Conservation (phyloP, 2,329 filamentous ascomycete species). For the Truncatella angustata region DNA sequence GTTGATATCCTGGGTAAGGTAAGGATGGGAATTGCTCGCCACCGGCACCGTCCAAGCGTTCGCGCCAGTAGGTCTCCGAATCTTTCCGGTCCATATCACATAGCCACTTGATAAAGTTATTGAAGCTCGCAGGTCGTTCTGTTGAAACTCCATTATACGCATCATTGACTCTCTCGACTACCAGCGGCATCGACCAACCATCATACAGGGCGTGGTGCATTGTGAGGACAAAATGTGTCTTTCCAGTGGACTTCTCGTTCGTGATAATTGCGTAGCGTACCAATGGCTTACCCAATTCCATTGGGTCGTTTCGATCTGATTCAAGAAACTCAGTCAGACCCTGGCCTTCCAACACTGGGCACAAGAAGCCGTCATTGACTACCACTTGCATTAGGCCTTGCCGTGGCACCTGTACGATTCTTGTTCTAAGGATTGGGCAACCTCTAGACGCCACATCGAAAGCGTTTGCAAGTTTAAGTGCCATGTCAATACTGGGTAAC, state of each 20-base stretch:
- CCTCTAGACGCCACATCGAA: constrained; percentile 37
- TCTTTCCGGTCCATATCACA: constrained; percentile 33
- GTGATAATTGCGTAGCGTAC: constrained; percentile 43
- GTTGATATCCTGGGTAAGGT: constrained; percentile 47
- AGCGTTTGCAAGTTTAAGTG: constrained; percentile 37
- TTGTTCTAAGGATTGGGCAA: constrained; percentile 44
- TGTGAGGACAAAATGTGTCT: constrained; percentile 47
- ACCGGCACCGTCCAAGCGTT: constrained; percentile 42
- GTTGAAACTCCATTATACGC: constrained; percentile 36
- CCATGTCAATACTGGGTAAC: constrained; percentile 34
- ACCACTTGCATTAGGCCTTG: constrained; percentile 47
- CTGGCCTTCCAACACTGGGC: constrained; percentile 29
- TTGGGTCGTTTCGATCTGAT: constrained; percentile 36
- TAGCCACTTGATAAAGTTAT: constrained; percentile 49
- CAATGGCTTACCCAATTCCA: constrained; percentile 45
- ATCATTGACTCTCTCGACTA: constrained; percentile 47
- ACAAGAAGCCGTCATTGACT: constrained; percentile 35
- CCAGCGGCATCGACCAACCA: constrained; percentile 52
- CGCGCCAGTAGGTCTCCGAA: constrained; percentile 46
- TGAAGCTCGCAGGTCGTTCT: constrained; percentile 40
- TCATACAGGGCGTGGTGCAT: constrained; percentile 58
- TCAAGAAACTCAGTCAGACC: constrained; percentile 39
- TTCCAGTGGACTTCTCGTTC: constrained; percentile 25
- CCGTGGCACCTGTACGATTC: constrained; percentile 44
- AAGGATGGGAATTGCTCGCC: constrained; percentile 46